phyloP scores from a whole-genome alignment of 495 filamentous ascomycete genomes.

The Bacidia rubella region DNA sequence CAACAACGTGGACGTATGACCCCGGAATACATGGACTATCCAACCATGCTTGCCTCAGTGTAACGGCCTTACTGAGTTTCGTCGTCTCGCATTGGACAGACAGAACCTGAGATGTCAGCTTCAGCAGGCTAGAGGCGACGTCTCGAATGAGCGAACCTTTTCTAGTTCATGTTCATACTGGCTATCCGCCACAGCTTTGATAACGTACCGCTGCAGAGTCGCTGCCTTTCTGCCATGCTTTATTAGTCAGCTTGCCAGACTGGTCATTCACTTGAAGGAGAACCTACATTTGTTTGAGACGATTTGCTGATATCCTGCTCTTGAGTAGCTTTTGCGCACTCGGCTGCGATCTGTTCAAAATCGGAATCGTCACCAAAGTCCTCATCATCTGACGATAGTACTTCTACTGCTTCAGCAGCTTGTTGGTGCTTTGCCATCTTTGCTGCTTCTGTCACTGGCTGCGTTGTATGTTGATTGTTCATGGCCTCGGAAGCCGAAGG shows the following conservation, averaged over 20 bases:
- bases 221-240: constrained; percentile 43
- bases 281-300: constrained; percentile 29
- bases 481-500: constrained; percentile 5
- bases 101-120: constrained; percentile 46
- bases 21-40: constrained; percentile 61
- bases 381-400: constrained; percentile 33
- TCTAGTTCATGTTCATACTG: constrained; percentile 43
- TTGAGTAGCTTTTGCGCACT: constrained; percentile 29
- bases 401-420: background rate
- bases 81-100: constrained; percentile 61
- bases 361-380: constrained; percentile 61
- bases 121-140: constrained; percentile 16
- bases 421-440: background rate
- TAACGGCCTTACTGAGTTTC: constrained; percentile 49
- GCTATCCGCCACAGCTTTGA: constrained; percentile 55
- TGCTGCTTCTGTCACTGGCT: background rate
- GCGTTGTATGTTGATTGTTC: background rate
- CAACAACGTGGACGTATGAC: constrained; percentile 73
- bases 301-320: constrained; percentile 7
- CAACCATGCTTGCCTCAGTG: constrained; percentile 73
- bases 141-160: background rate
- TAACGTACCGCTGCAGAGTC: constrained; percentile 69
- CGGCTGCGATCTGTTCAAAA: constrained; percentile 43
- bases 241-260: constrained; percentile 11
- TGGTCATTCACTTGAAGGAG: background rate